Evolutionary conservation across 805 yeast species (phyloP).

Genomic region (Myxozyma mucilagina): DNA sequence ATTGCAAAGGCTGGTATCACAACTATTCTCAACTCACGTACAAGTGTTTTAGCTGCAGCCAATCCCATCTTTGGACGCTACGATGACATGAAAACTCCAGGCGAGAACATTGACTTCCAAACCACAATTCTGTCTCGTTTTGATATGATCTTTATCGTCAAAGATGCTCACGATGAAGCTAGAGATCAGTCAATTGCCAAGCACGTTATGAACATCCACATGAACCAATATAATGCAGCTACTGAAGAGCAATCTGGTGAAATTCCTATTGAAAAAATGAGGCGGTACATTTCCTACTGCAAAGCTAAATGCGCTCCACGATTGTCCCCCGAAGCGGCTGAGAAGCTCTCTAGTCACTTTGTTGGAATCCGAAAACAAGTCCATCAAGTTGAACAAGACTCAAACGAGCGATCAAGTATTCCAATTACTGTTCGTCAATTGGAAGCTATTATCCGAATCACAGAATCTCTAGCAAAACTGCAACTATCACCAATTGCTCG

Average conservation of each 20-base stretch:
- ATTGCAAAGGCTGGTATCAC: conserved; percentile 99
- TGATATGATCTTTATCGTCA: conserved; percentile 97
- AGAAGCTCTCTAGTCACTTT: conserved; percentile 85
- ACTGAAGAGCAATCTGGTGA: conserved; percentile 63
- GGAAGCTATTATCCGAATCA: conserved; percentile 94
- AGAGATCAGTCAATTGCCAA: conserved; percentile 84
- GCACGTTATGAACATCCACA: conserved; percentile 93
- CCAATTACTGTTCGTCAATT: conserved; percentile 97
- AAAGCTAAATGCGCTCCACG: conserved; percentile 87
- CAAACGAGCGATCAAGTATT: conserved; percentile 87
- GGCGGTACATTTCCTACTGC: conserved; percentile 87
- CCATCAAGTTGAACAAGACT: conserved; percentile 73
- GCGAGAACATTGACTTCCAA: conserved; percentile 97
- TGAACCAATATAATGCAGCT: conserved; percentile 61
- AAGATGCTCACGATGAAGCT: conserved; percentile 86
- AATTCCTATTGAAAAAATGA: conserved; percentile 87
- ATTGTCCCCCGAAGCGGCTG: conserved; percentile 83
- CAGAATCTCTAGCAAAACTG: conserved; percentile 90
- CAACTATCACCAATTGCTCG: conserved; percentile 79
- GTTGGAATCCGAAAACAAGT: conserved; percentile 85
- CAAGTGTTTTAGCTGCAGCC: conserved; percentile 96
- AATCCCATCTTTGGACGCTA: conserved; percentile 96
- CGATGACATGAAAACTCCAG: conserved; percentile 94
- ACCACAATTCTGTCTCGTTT: conserved; percentile 95
- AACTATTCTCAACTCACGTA: conserved; percentile 91